Base-by-base conservation (phyloP, 805 yeast genomes). In the Zygosaccharomyces gambellarensis region DNA sequence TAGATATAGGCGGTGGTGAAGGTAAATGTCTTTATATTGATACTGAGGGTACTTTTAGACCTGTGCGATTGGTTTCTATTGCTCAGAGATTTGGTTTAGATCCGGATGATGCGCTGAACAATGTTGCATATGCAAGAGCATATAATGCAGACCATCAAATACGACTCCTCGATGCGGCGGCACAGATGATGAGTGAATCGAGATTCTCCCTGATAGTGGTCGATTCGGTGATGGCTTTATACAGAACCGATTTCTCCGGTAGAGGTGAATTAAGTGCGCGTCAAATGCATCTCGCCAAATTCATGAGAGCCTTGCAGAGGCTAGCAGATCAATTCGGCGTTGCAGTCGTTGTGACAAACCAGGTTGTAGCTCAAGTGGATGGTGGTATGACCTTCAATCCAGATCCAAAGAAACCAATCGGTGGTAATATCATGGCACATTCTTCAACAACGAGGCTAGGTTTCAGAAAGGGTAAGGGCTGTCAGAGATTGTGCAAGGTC, bases 1-100 rank as follows among this genome's bases (percentile, higher is more conserved):
- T 92, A 45, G 97, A 90, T 64, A 85, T 87, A 85, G 97, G 97
- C 36, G 99, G 99, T 52, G 99, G 97, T 45, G 99, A 94, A 71
- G 99, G 99, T 30, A 90, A 94, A 69, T 92, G 97, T 68, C 74
- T 94, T 48, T 94, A 87, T 65, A 90, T 94, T 52, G 99, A 94
- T 63, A 92, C 98, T 0, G 99, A 92, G 65, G 97, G 97, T 17
- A 94, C 99, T 1, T 94, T 94, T 67, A 78, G 99, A 64, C 97
- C 98, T 1, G 85, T 84, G 39, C 79, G 99, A 60, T 74, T 94
- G 57, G 86, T 87, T 7, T 83, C 96, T 0, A 90, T 94, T 56
- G 96, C 97, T 2, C 84, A 84, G 64, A 76, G 99, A 58, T 94
- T 86, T 64, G 97, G 97, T 0, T 75, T 94, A 50, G 88, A 88